phyloP scores from a whole-genome alignment of 805 yeast species.

The Cephaloascus albidus region DNA sequence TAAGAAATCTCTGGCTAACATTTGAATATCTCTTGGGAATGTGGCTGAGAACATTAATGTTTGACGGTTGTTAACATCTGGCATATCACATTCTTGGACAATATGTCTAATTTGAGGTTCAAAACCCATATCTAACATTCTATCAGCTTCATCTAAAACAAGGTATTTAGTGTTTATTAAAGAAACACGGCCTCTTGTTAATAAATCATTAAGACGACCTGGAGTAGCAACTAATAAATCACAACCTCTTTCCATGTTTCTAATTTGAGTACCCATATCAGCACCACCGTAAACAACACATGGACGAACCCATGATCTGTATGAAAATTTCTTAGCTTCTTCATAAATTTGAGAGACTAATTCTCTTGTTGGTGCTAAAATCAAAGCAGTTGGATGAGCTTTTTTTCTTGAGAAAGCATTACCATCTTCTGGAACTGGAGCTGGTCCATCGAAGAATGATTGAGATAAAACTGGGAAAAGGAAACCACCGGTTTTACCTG shows the following conservation, averaged over 20 bases:
- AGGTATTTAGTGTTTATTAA: slow-evolving; percentile 84
- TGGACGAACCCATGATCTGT: slow-evolving; percentile 97
- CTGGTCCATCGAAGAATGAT: slow-evolving; percentile 84
- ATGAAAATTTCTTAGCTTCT: slow-evolving; percentile 90
- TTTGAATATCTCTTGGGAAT: slow-evolving; percentile 96
- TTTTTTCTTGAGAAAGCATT: slow-evolving; percentile 56
- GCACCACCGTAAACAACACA: slow-evolving; percentile 99
- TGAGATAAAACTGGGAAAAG: slow-evolving; percentile 94
- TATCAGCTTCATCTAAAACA: slow-evolving; percentile 97
- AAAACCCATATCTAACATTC: slow-evolving; percentile 99
- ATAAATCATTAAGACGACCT: slow-evolving; percentile 93
- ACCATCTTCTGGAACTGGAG: slow-evolving; percentile 39
- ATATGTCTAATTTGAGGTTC: slow-evolving; percentile 99
- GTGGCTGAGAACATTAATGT: slow-evolving; percentile 98
- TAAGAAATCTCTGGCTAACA: slow-evolving; percentile 94
- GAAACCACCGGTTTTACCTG: slow-evolving; percentile 99
- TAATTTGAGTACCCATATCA: slow-evolving; percentile 79
- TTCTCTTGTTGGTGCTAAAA: slow-evolving; percentile 99
- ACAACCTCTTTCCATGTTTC: slow-evolving; percentile 87
- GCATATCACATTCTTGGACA: slow-evolving; percentile 98
- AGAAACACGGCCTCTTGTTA: slow-evolving; percentile 92
- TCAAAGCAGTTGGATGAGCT: slow-evolving; percentile 90
- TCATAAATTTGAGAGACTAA: slow-evolving; percentile 94
- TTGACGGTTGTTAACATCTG: slow-evolving; percentile 82
- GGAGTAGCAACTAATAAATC: slow-evolving; percentile 97